Base-by-base conservation (phyloP, 2,329 filamentous ascomycete genomes). In the Penicillium sp. region DNA sequence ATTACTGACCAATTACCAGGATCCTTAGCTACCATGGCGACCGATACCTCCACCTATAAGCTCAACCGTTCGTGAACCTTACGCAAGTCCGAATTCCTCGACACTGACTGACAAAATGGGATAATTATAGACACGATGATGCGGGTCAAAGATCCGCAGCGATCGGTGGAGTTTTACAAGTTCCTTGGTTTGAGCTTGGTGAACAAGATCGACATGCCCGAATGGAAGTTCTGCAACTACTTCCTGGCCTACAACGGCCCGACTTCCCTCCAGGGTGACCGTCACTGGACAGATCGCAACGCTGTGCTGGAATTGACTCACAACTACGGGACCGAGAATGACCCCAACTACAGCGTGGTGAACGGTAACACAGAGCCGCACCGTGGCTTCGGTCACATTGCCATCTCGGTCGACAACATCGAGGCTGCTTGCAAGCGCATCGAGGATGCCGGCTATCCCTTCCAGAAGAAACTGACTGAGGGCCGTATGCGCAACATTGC, bases 401-500 rank as follows among this genome's bases (percentile, higher is more conserved):
- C 90, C 67, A 86, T 97, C 70, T 84, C 83, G 47, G 88, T 91
- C 46, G 88, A 91, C 75, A 86, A 90, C 72, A 87, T 97, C 59
- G 89, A 96, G 76, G 90, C 88, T 3, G 92, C 93, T 2, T 97
- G 94, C 79, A 79, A 91, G 78, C 84, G 92, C 53, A 82, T 99
- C 57, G 91, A 96, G 73, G 89, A 93, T 69, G 91, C 89, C 7
- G 92, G 92, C 0, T 96, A 96, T 77, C 83, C 83, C 59, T 99
- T 97, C 76, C 91, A 97, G 81, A 97, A 97, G 84, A 95, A 90
- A 76, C 79, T 97, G 53, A 85, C 85, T 0, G 93, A 97, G 62
- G 94, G 94, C 2, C 83, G 87, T 53, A 96, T 95, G 90, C 83
- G 82, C 67, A 76, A 89, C 67, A 96, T 97, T 67, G 94, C 93